Evolutionary conservation across 2,329 filamentous ascomycete species (phyloP), one percentile per base, ranked within the genome.

Genomic region (Claviceps spartinae): DNA sequence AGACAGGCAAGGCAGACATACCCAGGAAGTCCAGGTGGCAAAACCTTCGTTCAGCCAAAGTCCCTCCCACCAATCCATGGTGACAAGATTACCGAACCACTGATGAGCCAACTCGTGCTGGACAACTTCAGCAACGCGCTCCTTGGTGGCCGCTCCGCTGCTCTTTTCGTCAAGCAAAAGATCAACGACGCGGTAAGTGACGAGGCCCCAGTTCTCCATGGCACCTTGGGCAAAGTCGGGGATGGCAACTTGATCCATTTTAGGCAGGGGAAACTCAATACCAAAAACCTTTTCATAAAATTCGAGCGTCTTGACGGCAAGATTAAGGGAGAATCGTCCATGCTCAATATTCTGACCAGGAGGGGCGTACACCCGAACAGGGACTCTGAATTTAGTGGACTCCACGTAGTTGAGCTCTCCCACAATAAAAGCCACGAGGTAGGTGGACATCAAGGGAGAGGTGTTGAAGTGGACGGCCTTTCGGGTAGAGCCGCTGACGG

Each of bases 21-120:
- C 57, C 66, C 66, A 68, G 4, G 67, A 68, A 51, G 67, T 66
- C 69, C 68, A 69, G 8, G 66, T 69, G 36, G 88, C 88, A 62
- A 95, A 95, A 41, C 88, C 88, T 67, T 95, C 88, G 67, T 97
- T 97, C 51, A 97, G 79, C 91, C 91, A 97, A 7, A 97, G 73
- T 51, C 90, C 91, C 68, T 96, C 89, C 91, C 91, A 97, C 77
- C 94, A 96, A 67, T 95, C 89, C 89, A 96, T 96, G 50, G 91
- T 96, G 30, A 96, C 91, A 50, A 96, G 73, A 71, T 97, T 96
- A 56, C 91, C 91, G 63, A 97, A 97, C 91, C 91, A 97, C 69
- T 96, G 91, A 70, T 97, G 91, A 42, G 91, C 91, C 64, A 97
- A 75, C 68, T 97, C 91, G 72, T 97, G 91, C 75, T 96, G 90